Base-by-base conservation (phyloP, 2,329 filamentous ascomycete genomes). In the Tolypocladium amazonense region DNA sequence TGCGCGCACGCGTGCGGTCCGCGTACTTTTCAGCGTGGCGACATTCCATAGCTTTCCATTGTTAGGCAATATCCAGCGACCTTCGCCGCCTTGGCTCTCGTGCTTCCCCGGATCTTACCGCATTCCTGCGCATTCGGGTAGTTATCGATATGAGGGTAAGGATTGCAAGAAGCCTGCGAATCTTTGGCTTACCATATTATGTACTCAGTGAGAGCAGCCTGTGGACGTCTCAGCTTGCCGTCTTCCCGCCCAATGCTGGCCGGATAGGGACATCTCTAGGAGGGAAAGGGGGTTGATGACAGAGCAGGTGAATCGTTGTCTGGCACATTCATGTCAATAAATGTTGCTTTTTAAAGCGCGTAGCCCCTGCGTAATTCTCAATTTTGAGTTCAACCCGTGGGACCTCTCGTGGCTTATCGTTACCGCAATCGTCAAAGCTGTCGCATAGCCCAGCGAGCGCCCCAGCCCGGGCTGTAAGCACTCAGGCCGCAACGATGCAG, bases 401-500 rank as follows among this genome's bases (percentile, higher is more conserved):
- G 14, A 9, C 1, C 14, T 47, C 45, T 50, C 23, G 3, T 27
- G 45, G 14, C 45, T 3, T 14, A 50, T 8, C 11, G 15, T 50
- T 25, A 50, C 14, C 45, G 25, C 15, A 5, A 25, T 7, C 23
- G 9, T 2, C 12, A 30, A 15, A 25, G 23, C 25, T 3, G 2
- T 25, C 45, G 14, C 18, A n/a, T 18, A 20, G 15, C 27, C n/a
- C 15, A n/a, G 25, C 15, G 27, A 20, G 14, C 11, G 27, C 45
- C 7, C 1, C n/a, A n/a, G 20, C 11, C 5, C 3, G 15, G 5
- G 8, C 15, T 20, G 30, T 27, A 33, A 27, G 14, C 14, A 33
- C 4, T n/a, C 47, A 25, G 18, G 18, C 27, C 47, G 56, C n/a
- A 18, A 60, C 27, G 8, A 67, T 65, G 65, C 60, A 62, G 41